phyloP scores from a whole-genome alignment of 2,329 filamentous ascomycete genomes.

The Lasiodiplodia gonubiensis region DNA sequence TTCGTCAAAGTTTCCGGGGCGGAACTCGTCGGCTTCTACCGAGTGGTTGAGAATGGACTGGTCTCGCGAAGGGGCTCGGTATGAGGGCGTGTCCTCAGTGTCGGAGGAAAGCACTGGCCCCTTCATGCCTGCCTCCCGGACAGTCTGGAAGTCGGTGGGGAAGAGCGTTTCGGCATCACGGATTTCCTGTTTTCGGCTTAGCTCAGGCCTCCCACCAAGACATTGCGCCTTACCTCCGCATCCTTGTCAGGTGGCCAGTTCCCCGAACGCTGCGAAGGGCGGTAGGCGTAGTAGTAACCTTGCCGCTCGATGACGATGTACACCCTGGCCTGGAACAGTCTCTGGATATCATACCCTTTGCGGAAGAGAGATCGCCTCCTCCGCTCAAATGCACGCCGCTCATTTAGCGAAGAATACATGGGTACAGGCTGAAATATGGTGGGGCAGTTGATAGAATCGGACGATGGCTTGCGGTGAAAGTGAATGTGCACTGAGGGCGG shows the following conservation, averaged over 20 bases:
- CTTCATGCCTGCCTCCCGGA: not conserved
- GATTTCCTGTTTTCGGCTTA: not conserved
- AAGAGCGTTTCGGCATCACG: constrained; percentile 5
- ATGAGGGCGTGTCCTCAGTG: not conserved
- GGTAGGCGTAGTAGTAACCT: not conserved
- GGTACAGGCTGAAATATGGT: too few species aligned
- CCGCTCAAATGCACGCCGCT: constrained; percentile 6
- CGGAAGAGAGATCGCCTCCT: not conserved
- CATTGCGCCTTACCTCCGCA: not conserved
- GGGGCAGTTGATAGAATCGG: too few species aligned
- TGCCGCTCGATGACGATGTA: constrained; percentile 17
- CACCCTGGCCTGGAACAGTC: not conserved
- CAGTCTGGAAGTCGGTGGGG: constrained; percentile 13
- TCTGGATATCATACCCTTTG: constrained; percentile 2
- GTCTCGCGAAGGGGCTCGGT: not conserved
- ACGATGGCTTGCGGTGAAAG: too few species aligned
- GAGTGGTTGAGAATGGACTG: not conserved
- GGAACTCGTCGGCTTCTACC: not conserved
- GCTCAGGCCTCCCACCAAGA: too few species aligned
- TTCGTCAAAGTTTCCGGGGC: not conserved
- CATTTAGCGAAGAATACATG: too few species aligned
- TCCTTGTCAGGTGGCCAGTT: constrained; percentile 6
- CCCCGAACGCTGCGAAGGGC: not conserved
- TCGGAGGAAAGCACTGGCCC: not conserved
- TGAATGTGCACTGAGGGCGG: too few species aligned